A percentile compares a stretch with the other conserved stretches of the same genome.
Conservation (phyloP, 352 stramenopile species). For the Globisporangium parvum region DNA sequence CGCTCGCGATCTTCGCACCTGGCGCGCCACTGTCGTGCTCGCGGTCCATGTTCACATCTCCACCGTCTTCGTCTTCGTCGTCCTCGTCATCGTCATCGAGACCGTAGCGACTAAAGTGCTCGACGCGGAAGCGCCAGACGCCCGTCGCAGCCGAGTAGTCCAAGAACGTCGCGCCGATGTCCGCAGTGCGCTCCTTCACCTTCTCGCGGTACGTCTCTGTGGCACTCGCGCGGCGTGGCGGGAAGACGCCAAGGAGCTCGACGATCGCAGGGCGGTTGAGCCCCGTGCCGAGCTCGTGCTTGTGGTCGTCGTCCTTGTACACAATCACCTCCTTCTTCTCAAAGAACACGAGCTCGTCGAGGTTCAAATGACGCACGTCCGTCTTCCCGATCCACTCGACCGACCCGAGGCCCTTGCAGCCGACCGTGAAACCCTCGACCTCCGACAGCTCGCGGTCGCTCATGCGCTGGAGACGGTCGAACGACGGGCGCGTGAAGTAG, state of each 20-base stretch:
- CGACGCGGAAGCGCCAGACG: slow-evolving; percentile 81
- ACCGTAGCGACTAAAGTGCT: slow-evolving; percentile 84
- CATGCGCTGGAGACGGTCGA: slow-evolving; percentile 65
- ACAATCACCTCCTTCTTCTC: slow-evolving; percentile 85
- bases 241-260: slow-evolving; percentile 73
- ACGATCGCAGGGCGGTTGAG: slow-evolving; percentile 78
- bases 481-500: slow-evolving; percentile 76
- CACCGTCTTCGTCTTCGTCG: slow-evolving; percentile 28
- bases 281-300: slow-evolving; percentile 64
- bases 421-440: slow-evolving; percentile 75
- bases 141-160: slow-evolving; percentile 69
- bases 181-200: slow-evolving; percentile 66
- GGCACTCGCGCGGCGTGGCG: slow-evolving; percentile 49
- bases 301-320: slow-evolving; percentile 79
- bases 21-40: slow-evolving; percentile 14
- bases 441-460: slow-evolving; percentile 55
- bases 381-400: slow-evolving; percentile 80
- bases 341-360: slow-evolving; percentile 77
- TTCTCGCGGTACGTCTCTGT: slow-evolving; percentile 66
- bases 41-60: slow-evolving; percentile 25
- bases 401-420: slow-evolving; percentile 68
- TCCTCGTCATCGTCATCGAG: slow-evolving; percentile 72
- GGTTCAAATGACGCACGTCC: slow-evolving; percentile 69
- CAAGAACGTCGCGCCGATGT: slow-evolving; percentile 74
- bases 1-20: slow-evolving; percentile 19